These are phyloP conservation scores for Chlorophyllum brunneum DNA, from an alignment of 768 basidiomycete genomes.

Conservation along the genomic window DNA sequence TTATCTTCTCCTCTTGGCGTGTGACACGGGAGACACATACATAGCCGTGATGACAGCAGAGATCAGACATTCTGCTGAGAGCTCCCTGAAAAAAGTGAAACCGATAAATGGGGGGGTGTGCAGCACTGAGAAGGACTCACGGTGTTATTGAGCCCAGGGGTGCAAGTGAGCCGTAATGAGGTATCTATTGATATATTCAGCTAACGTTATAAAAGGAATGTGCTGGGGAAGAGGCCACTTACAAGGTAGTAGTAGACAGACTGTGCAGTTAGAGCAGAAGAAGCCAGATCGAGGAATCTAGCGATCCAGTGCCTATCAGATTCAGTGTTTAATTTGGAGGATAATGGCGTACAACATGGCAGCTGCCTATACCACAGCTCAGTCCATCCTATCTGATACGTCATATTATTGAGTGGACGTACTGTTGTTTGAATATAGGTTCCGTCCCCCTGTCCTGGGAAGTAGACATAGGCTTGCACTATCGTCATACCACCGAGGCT, in stretches of 20 bases:
- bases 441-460: slow-evolving; percentile 26
- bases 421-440: slow-evolving; percentile 27
- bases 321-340: not conserved
- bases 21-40: slow-evolving; percentile 19
- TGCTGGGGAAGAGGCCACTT: slow-evolving; percentile 4
- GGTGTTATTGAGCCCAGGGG: slow-evolving; percentile 35
- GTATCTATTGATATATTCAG: slow-evolving; percentile 30
- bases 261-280: slow-evolving; percentile 37
- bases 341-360: slow-evolving; percentile 24
- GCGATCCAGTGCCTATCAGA: slow-evolving; percentile 1
- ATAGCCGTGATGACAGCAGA: slow-evolving; percentile 40
- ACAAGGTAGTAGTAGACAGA: slow-evolving; percentile 45
- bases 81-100: slow-evolving; percentile 12
- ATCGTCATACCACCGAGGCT: slow-evolving; percentile 38
- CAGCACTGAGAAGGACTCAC: slow-evolving; percentile 25
- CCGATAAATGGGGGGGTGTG: not conserved
- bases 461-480: slow-evolving; percentile 39
- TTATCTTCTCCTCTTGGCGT: not conserved
- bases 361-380: slow-evolving; percentile 17
- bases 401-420: slow-evolving; percentile 1
- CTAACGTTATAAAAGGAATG: not conserved
- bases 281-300: slow-evolving; percentile 33
- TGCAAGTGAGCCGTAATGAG: slow-evolving; percentile 36
- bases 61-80: slow-evolving; percentile 38
- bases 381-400: not conserved